Evolutionary conservation across 2,329 filamentous ascomycete genomes (phyloP).

Genomic region (Clonostachys byssicola): DNA sequence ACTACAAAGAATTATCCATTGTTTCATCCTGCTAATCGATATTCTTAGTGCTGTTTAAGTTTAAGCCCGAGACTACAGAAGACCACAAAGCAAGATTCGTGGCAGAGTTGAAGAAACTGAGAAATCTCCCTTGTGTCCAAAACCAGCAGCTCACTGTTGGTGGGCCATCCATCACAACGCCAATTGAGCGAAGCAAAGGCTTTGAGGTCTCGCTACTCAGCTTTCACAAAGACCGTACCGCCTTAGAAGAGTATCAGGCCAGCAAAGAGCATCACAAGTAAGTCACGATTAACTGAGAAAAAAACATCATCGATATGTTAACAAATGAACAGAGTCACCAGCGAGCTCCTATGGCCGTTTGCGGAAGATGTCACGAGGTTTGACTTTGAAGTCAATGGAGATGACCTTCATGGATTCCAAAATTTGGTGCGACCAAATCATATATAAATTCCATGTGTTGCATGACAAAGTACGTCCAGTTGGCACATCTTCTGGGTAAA

Average conservation of each 20-base stretch:
- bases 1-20: background rate
- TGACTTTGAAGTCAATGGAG: conserved; percentile 43
- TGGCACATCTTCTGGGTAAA: too few species aligned
- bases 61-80: conserved; percentile 30
- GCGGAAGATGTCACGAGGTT: conserved; percentile 48
- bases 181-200: conserved; percentile 46
- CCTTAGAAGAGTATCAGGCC: conserved; percentile 45
- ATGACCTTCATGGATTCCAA: background rate
- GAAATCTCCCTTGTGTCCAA: conserved; percentile 40
- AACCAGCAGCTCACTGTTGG: conserved; percentile 43
- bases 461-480: too few species aligned
- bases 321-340: conserved; percentile 36
- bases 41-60: conserved; percentile 42
- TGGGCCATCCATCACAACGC: conserved; percentile 46
- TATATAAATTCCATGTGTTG: too few species aligned
- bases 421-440: too few species aligned
- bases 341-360: conserved; percentile 44
- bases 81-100: conserved; percentile 39
- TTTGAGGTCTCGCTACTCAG: conserved; percentile 47
- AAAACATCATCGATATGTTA: background rate
- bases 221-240: conserved; percentile 39
- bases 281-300: conserved; percentile 4
- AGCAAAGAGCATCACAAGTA: conserved; percentile 47
- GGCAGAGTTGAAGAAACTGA: conserved; percentile 41
- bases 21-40: background rate